A percentile compares a stretch with the other conserved stretches of the same genome.
These are phyloP conservation scores for Dimocarpus longan DNA, from an alignment of 345 rosid genomes.

Conservation along the genomic window DNA sequence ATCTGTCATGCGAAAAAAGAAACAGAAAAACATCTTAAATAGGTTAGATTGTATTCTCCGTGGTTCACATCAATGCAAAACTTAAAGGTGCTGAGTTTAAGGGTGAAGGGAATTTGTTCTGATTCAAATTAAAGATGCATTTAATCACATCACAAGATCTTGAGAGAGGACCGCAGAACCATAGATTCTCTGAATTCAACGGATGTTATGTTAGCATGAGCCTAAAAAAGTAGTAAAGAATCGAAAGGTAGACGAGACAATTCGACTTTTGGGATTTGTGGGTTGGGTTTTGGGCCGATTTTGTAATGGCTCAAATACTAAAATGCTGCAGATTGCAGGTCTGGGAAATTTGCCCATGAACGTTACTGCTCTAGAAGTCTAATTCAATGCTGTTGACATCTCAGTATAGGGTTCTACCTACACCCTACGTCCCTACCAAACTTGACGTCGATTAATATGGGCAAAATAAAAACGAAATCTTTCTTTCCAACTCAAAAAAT, in stretches of 20 bases:
- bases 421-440: no score
- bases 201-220: not conserved
- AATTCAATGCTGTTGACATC: no score
- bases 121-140: not conserved
- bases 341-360: no score
- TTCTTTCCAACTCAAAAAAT: no score
- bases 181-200: not conserved
- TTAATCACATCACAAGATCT: not conserved
- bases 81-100: not conserved
- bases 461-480: no score
- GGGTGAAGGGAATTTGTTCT: not conserved
- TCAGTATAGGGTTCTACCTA: no score
- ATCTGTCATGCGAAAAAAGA: no score
- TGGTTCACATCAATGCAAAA: no score
- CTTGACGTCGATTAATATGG: no score
- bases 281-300: constrained; percentile 3
- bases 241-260: not conserved
- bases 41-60: no score
- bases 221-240: not conserved
- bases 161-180: not conserved
- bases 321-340: not conserved
- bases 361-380: no score
- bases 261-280: not conserved
- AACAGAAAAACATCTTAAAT: no score
- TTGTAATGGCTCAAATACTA: not conserved